Evolutionary conservation across 495 filamentous ascomycete genomes (phyloP).

Genomic region (Hypoxylon fuscum): DNA sequence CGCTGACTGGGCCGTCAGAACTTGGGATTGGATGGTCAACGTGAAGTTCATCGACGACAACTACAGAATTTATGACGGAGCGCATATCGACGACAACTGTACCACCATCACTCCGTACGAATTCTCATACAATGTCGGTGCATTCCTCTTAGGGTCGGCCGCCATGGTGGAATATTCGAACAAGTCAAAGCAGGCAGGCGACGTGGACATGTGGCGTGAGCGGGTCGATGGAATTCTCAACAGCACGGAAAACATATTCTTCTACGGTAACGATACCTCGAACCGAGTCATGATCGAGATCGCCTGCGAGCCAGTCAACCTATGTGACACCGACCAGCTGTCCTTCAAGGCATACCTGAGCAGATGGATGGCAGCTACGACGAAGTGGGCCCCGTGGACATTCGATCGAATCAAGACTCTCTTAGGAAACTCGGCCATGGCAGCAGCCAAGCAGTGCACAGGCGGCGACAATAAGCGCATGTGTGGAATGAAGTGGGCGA

Average conservation of each 20-base stretch:
- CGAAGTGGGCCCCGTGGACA: constrained; percentile 75
- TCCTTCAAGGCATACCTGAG: constrained; percentile 79
- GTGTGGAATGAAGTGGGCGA: constrained; percentile 78
- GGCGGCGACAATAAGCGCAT: constrained; percentile 66
- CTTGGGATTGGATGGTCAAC: constrained; percentile 71
- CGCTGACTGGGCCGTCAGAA: constrained; percentile 71
- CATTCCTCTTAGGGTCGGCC: constrained; percentile 72
- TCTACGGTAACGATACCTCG: constrained; percentile 47
- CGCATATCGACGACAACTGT: constrained; percentile 59
- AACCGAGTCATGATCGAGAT: constrained; percentile 69
- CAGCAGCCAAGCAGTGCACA: constrained; percentile 71
- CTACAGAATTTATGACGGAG: constrained; percentile 69
- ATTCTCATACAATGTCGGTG: constrained; percentile 77
- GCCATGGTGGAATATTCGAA: constrained; percentile 60
- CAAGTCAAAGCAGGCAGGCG: constrained; percentile 55
- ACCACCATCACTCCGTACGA: constrained; percentile 60
- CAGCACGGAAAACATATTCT: constrained; percentile 64
- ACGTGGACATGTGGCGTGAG: constrained; percentile 59
- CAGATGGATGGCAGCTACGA: constrained; percentile 77
- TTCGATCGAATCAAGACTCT: constrained; percentile 66
- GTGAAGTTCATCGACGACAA: constrained; percentile 59
- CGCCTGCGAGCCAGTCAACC: constrained; percentile 71
- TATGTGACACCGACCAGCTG: constrained; percentile 72
- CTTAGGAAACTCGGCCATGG: constrained; percentile 68
- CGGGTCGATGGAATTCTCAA: constrained; percentile 64